These are phyloP conservation scores for Aulographum hederae DNA, from an alignment of 2,329 filamentous ascomycete species.

Conservation along the genomic window DNA sequence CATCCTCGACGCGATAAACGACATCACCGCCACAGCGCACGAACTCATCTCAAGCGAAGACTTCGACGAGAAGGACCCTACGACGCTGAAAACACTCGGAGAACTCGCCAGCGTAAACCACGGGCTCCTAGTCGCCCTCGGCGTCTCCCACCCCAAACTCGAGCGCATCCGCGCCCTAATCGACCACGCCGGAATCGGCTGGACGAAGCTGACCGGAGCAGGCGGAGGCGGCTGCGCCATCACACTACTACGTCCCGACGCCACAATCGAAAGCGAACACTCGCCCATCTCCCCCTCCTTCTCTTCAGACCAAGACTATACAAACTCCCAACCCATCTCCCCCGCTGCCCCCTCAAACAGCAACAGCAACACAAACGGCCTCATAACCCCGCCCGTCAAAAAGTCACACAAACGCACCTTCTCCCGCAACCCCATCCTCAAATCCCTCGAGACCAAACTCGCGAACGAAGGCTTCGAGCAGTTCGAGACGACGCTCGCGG, in stretches of 20 bases:
- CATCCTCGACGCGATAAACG: slow-evolving; percentile 74
- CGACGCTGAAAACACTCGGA: slow-evolving; percentile 55
- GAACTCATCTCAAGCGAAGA: slow-evolving; percentile 36
- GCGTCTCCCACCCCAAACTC: slow-evolving; percentile 84
- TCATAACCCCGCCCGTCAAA: not conserved
- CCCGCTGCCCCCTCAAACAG: too few relatives aligned
- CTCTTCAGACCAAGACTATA: slow-evolving; percentile 9
- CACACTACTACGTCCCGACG: slow-evolving; percentile 42
- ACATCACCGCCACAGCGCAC: slow-evolving; percentile 42
- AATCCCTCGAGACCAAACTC: slow-evolving; percentile 41
- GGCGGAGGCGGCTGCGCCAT: slow-evolving; percentile 94
- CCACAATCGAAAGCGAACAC: slow-evolving; percentile 28
- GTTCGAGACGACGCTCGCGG: slow-evolving; percentile 79
- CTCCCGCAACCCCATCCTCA: slow-evolving; percentile 14
- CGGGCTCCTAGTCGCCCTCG: slow-evolving; percentile 73
- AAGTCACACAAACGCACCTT: slow-evolving; percentile 6
- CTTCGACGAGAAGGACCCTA: slow-evolving; percentile 47
- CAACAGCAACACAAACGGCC: not conserved
- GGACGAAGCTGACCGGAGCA: slow-evolving; percentile 93
- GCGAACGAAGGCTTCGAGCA: slow-evolving; percentile 49
- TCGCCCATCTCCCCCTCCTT: slow-evolving; percentile 13
- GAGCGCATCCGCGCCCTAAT: slow-evolving; percentile 74
- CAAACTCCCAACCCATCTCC: slow-evolving; percentile 10
- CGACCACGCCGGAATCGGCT: slow-evolving; percentile 76
- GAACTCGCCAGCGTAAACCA: slow-evolving; percentile 90